Conservation (phyloP, 768 basidiomycete genomes). For the Peribolospora baueri region DNA sequence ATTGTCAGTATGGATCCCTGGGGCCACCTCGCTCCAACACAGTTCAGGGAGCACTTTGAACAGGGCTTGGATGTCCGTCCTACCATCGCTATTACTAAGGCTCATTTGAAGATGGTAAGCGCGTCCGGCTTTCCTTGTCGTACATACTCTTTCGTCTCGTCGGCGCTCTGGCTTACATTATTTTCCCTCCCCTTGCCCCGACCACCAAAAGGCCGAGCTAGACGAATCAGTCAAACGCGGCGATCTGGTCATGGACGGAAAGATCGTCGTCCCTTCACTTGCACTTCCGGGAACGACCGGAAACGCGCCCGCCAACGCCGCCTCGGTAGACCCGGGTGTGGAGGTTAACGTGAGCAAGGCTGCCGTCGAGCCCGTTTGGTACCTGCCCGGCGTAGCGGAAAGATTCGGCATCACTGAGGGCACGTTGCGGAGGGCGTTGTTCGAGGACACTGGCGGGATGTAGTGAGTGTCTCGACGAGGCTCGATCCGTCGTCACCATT, state of each 20-base stretch:
- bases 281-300: conserved; percentile 2
- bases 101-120: conserved; percentile 66
- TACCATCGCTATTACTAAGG: conserved; percentile 70
- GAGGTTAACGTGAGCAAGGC: conserved; percentile 79
- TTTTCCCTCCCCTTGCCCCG: neutral
- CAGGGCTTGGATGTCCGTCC: conserved; percentile 60
- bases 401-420: conserved; percentile 57
- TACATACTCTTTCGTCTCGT: neutral
- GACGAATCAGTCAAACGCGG: conserved; percentile 58
- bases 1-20: conserved; percentile 86
- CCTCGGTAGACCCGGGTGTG: conserved; percentile 34
- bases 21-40: conserved; percentile 61
- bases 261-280: conserved; percentile 35
- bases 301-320: neutral
- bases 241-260: conserved; percentile 51
- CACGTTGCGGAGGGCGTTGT: conserved; percentile 64
- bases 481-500: neutral
- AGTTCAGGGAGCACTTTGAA: conserved; percentile 39
- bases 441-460: conserved; percentile 91
- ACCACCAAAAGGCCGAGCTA: conserved; percentile 29
- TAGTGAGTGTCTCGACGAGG: conserved; percentile 19
- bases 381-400: conserved; percentile 60
- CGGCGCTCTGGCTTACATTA: neutral
- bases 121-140: neutral
- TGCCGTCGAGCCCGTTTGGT: conserved; percentile 92